These are phyloP conservation scores for Veloboletus limbatus DNA, from an alignment of 1,284 basidiomycete genomes.

Conservation along the genomic window DNA sequence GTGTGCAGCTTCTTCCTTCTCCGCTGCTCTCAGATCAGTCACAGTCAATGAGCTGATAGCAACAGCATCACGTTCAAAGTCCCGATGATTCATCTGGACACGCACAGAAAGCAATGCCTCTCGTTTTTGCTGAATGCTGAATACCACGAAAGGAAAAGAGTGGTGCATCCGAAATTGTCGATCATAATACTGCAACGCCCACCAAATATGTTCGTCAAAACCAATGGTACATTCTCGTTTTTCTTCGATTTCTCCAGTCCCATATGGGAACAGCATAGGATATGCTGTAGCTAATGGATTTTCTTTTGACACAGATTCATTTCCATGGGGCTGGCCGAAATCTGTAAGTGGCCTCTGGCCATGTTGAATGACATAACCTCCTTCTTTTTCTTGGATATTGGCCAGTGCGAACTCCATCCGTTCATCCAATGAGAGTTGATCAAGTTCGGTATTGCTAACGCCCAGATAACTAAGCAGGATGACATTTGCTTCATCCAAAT, in stretches of 20 bases:
- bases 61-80: conserved; percentile 17
- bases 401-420: background rate
- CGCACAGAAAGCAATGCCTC: conserved; percentile 13
- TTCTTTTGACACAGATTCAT: background rate
- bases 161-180: conserved; percentile 1
- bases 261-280: background rate
- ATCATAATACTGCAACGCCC: background rate
- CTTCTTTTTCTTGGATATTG: background rate
- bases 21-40: conserved; percentile 14
- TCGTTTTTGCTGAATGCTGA: conserved; percentile 16
- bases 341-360: background rate
- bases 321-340: background rate
- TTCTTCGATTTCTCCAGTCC: background rate
- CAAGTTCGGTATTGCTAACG: background rate
- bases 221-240: background rate
- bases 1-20: conserved; percentile 14
- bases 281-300: background rate
- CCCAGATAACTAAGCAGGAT: background rate
- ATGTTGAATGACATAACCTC: background rate
- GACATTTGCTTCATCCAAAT: too few species aligned
- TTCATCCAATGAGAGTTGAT: background rate
- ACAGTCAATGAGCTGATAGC: conserved; percentile 11
- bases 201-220: background rate
- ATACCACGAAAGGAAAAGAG: conserved; percentile 18
- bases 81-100: conserved; percentile 14